Evolutionary conservation across 768 basidiomycete genomes (phyloP).

Genomic region (Russula brevipes): DNA sequence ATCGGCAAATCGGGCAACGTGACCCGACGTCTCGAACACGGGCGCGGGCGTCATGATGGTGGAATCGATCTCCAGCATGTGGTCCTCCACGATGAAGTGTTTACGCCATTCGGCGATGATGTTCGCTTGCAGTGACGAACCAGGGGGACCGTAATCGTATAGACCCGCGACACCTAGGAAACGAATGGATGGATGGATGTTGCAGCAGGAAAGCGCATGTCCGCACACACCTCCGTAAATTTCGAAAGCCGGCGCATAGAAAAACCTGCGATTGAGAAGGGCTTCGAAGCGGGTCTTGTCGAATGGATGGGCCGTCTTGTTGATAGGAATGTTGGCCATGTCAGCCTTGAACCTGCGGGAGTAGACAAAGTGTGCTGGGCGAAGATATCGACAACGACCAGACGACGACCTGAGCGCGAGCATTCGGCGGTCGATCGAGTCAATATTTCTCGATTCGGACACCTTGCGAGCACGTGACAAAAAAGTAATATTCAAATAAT

Average conservation of each 20-base stretch:
- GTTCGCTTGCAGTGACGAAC: constrained; percentile 93
- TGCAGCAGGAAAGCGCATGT: not conserved
- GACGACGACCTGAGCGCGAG: constrained; percentile 1
- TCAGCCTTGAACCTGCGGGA: constrained; percentile 17
- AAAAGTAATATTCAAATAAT: not conserved
- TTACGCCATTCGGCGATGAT: constrained; percentile 94
- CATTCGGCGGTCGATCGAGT: constrained; percentile 7
- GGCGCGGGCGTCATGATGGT: constrained; percentile 95
- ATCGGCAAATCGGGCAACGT: constrained; percentile 96
- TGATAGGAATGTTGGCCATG: constrained; percentile 41
- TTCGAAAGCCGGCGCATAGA: constrained; percentile 97
- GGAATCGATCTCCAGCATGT: constrained; percentile 98
- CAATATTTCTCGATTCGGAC: not conserved
- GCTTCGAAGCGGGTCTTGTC: constrained; percentile 83
- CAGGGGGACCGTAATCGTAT: constrained; percentile 97
- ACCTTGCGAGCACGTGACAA: constrained; percentile 6
- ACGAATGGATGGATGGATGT: constrained; percentile 11
- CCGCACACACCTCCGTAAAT: constrained; percentile 85
- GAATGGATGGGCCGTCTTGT: constrained; percentile 83
- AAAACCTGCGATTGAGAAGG: constrained; percentile 85
- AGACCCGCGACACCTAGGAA: constrained; percentile 85
- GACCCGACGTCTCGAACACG: constrained; percentile 95
- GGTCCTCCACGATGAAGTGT: constrained; percentile 97
- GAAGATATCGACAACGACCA: constrained; percentile 1
- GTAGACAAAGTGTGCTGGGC: not conserved